Percentiles rank a stretch among this genome's conserved stretches.
Conservation (phyloP, 148 eudicot species). For the Diospyros kaki region DNA sequence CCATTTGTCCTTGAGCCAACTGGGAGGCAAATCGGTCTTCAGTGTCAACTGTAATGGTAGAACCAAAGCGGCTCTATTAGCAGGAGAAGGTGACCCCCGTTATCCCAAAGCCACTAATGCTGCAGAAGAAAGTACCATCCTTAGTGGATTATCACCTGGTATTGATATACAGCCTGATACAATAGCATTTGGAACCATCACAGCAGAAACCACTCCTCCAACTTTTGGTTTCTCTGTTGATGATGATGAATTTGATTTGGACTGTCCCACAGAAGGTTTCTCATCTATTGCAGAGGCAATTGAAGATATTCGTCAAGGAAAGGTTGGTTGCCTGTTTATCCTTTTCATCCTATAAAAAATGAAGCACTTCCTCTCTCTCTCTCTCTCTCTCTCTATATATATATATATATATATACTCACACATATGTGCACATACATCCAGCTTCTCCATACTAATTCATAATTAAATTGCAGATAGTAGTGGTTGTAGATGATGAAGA, state of each 20-base stretch:
- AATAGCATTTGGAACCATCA: conserved; percentile 43
- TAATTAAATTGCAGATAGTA: conserved; percentile 46
- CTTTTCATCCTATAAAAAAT: background rate
- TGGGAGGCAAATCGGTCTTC: conserved; percentile 28
- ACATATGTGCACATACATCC: background rate
- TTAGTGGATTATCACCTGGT: conserved; percentile 9
- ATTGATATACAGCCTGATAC: no score
- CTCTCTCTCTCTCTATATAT: no score
- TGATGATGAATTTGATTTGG: conserved; percentile 61
- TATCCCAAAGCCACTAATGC: conserved; percentile 15
- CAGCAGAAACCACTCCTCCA: conserved; percentile 51
- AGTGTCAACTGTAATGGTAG: conserved; percentile 27
- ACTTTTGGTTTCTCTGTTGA: conserved; percentile 39
- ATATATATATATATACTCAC: no score
- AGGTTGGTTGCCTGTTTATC: conserved; percentile 37
- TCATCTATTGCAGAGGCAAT: conserved; percentile 70
- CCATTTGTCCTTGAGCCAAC: conserved; percentile 24
- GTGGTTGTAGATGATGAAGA: conserved; percentile 81
- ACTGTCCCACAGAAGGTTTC: conserved; percentile 63
- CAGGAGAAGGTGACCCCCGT: conserved; percentile 48
- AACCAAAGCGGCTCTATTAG: conserved; percentile 45
- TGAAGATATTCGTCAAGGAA: conserved; percentile 79
- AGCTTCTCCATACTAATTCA: background rate
- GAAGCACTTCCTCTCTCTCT: no score
- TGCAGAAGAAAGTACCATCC: conserved; percentile 18